Base-by-base conservation (phyloP, 805 yeast species). In the Pichia eremophila region DNA sequence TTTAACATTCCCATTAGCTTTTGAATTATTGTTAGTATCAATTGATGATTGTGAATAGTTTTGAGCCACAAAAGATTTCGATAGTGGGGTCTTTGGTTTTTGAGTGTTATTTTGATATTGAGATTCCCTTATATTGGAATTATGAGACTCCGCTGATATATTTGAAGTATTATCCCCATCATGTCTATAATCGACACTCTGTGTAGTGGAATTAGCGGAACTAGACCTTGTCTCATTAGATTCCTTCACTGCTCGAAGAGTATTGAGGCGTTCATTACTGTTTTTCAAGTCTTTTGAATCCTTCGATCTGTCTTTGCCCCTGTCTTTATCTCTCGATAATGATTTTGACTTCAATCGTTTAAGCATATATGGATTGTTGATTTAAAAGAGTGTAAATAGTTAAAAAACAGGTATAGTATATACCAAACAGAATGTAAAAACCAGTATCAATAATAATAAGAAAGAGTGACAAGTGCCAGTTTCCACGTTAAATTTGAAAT, bases 321-420 rank as follows among this genome's bases (percentile, higher is more conserved):
- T 22, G 4, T 29, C 29, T 35, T 39, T 37, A 25, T 37, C 22
- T 31, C 40, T 37, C 9, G 41, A 22, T 32, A n/a, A 11, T 17
- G 38, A 19, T 29, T 27, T 46, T 15, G 49, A 38, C 28, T 42
- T 46, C 12, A 46, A 36, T 17, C 41, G 27, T n/a, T 43, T 46
- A 2, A 46, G 36, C 49, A 46, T 46, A 8, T 34, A 19, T n/a
- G 8, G 36, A 8, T 8, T 40, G 42, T 27, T 39, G 5, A 22
- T 25, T 4, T 8, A 39, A 25, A 39, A 19, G 11, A 22, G 25
- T 22, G 25, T 22, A 22, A 22, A 22, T 22, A 22, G 25, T 22
- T 22, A 22, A 22, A 5, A 5, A 22, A 22, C 25, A 3, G 25
- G 6, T 22, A 22, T 5, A 22, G 5, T 22, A 22, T 22, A 22